Evolutionary conservation across 164 flowering plant genomes (phyloP), one percentile per base, ranked within the genome.

Genomic region (Vitis rotundifolia): DNA sequence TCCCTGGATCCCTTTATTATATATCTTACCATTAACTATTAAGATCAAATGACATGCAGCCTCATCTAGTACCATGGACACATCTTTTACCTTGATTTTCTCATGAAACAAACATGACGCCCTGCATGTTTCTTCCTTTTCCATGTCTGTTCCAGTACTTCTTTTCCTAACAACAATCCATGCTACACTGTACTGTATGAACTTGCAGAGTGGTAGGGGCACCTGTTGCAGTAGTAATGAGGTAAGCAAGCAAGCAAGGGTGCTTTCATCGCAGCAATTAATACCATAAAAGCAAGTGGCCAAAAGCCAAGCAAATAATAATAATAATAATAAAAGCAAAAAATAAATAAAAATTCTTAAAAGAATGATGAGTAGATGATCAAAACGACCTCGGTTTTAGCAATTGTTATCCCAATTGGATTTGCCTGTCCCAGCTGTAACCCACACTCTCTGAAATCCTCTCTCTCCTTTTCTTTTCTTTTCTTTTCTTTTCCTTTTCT

Each of bases 401-500:
- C 69, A 76, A 71, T 63, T 48, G 62, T 26, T 57, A 66, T 71
- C 69, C 49, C 51, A 58, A 62, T 56, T 59, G 54, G 77, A 74
- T 78, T 51, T 78, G 49, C 37, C 54, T 77, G 80, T 76, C 86
- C 73, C 68, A 61, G 70, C 79, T 76, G 79, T 78, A 53, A 71
- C 67, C 78, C 76, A 67, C 75, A 71, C 7, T 61, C 74, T 73
- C 78, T 72, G 71, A 14, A 61, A 13, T 47, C 28, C 59, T 55
- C 0, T 37, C 16, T 13, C 12, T 14, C 14, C 47, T 29, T 50
- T 61, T 37, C 8, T 52, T 54, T 56, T 49, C 63, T 57, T 64
- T 58, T 58, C 10, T 2, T 49, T 48, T 65, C 59, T 14, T 49
- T 19, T 49, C 12, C 2, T 10, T 59, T 59, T 16, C 14, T 59